Evolutionary conservation across 2,329 filamentous ascomycete genomes (phyloP).

Genomic region (Aquanectria penicillioides): DNA sequence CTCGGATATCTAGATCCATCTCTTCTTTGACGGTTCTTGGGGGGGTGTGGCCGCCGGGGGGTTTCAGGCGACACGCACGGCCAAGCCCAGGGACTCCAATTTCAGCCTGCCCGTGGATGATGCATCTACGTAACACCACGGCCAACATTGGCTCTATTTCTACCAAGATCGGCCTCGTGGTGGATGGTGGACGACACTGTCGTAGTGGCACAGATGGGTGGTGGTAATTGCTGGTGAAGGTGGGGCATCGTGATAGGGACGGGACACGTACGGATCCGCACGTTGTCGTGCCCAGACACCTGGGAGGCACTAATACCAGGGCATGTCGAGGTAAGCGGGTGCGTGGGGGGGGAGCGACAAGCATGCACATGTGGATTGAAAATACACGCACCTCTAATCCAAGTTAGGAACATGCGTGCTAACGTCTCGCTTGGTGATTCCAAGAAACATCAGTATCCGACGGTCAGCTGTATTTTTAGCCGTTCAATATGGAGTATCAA

Average conservation of each 20-base stretch:
- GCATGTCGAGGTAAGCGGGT: background rate
- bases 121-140: background rate
- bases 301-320: constrained; percentile 13
- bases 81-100: background rate
- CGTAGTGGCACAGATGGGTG: background rate
- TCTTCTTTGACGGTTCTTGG: background rate
- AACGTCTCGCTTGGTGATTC: too few relatives aligned
- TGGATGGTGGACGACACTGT: constrained; percentile 1
- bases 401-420: too few relatives aligned
- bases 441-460: too few relatives aligned
- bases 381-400: too few relatives aligned
- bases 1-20: background rate
- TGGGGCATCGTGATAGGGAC: constrained; percentile 18
- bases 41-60: too few relatives aligned
- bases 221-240: constrained; percentile 4
- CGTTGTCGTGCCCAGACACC: constrained; percentile 7
- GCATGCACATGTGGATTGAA: too few relatives aligned
- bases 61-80: too few relatives aligned
- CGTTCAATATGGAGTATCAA: too few relatives aligned
- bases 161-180: constrained; percentile 1
- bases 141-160: background rate
- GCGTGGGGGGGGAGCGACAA: constrained; percentile 5
- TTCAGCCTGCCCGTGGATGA: background rate
- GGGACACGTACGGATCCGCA: constrained; percentile 10
- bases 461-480: too few relatives aligned